A percentile compares a stretch with the other conserved stretches of the same genome.
These are phyloP conservation scores for Debaryomyces sp. DNA, from an alignment of 1,139 yeast genomes.

Conservation along the genomic window DNA sequence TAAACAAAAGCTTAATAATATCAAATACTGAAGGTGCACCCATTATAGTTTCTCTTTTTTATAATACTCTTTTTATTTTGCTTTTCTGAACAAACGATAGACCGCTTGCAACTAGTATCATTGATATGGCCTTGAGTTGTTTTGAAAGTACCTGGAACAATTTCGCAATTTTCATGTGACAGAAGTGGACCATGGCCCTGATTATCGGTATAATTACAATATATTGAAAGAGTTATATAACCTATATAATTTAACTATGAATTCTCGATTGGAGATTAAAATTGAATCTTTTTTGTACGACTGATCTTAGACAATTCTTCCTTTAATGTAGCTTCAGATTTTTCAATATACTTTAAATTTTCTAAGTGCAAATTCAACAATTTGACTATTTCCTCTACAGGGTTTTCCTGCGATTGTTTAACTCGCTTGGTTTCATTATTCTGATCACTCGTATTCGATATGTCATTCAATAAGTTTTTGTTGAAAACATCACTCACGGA, in stretches of 20 bases:
- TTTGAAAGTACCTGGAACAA: background rate
- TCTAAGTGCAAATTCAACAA: constrained; percentile 87
- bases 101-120: background rate
- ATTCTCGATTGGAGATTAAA: background rate
- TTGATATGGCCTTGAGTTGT: background rate
- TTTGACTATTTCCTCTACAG: constrained; percentile 69
- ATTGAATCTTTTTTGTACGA: constrained; percentile 8
- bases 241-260: background rate
- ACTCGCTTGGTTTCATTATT: constrained; percentile 24
- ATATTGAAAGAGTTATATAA: constrained; percentile 2
- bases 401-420: constrained; percentile 42
- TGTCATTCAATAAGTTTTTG: constrained; percentile 45
- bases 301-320: constrained; percentile 54
- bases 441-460: constrained; percentile 17
- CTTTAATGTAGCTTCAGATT: constrained; percentile 67
- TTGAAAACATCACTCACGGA: constrained; percentile 83
- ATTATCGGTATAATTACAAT: background rate
- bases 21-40: constrained; percentile 26
- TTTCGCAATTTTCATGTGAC: background rate
- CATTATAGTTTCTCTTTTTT: constrained; percentile 6
- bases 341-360: constrained; percentile 85
- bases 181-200: background rate
- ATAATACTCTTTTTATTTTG: background rate
- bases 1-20: constrained; percentile 36
- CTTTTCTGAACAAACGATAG: background rate